Percentiles rank a stretch among this genome's conserved stretches.
Conservation (phyloP, 768 basidiomycete genomes). For the Rhodosporidiobolus odoratus region DNA sequence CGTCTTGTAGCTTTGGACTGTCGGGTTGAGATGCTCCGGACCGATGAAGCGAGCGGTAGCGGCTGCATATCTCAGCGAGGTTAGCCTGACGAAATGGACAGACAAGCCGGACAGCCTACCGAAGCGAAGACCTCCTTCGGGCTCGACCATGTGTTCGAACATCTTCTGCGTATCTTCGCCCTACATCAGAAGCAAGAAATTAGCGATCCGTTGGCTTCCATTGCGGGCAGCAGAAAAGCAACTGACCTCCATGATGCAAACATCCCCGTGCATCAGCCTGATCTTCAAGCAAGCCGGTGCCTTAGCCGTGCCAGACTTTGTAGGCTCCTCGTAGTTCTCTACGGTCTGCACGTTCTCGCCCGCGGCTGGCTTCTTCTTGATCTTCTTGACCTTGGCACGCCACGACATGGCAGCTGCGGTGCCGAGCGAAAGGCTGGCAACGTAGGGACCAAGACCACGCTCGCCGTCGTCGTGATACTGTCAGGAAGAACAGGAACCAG, state of each 20-base stretch:
- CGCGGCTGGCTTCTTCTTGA: neutral
- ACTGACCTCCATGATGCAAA: conserved; percentile 15
- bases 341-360: neutral
- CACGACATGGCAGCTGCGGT: conserved; percentile 44
- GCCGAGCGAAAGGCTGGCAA: conserved; percentile 44
- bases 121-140: conserved; percentile 13
- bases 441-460: conserved; percentile 43
- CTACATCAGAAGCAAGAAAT: neutral
- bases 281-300: neutral
- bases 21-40: conserved; percentile 12
- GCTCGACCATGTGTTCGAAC: conserved; percentile 31
- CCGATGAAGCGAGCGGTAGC: conserved; percentile 27
- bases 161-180: conserved; percentile 17
- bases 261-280: conserved; percentile 5
- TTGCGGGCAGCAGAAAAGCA: too few species aligned
- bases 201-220: neutral
- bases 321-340: neutral
- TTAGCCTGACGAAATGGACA: neutral
- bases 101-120: neutral
- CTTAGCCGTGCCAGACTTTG: neutral
- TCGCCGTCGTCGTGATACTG: conserved; percentile 47
- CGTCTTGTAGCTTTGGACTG: neutral
- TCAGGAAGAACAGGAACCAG: neutral
- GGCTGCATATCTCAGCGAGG: neutral
- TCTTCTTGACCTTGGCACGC: conserved; percentile 35